phyloP scores from a whole-genome alignment of 2,329 filamentous ascomycete species.

The Dactylellina leptospora region DNA sequence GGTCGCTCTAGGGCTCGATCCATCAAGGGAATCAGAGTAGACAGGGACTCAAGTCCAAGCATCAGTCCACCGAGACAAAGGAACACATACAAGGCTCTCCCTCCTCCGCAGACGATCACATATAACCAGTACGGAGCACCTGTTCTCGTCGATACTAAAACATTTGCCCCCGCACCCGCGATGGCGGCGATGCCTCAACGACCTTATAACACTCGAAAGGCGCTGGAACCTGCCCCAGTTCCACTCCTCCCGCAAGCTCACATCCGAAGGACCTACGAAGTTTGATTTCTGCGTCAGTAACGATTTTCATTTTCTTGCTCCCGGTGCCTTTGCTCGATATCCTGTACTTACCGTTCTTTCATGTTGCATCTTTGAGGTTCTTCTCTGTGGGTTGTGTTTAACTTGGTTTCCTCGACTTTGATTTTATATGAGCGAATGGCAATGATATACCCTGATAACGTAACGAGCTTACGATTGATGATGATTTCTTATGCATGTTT shows the following conservation, averaged over 20 bases:
- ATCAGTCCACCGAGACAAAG: slow-evolving; percentile 13
- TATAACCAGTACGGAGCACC: slow-evolving; percentile 47
- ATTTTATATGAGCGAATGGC: too few relatives aligned
- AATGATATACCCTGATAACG: too few relatives aligned
- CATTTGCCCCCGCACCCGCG: slow-evolving; percentile 35
- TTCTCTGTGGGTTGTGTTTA: too few relatives aligned
- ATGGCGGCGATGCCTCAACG: slow-evolving; percentile 27
- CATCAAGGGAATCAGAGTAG: slow-evolving; percentile 24
- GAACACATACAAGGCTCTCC: slow-evolving; percentile 33
- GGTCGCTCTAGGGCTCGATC: slow-evolving; percentile 30
- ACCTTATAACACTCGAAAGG: slow-evolving; percentile 13
- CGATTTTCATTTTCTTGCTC: background rate
- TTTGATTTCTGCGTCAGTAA: background rate
- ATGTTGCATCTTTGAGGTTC: too few relatives aligned
- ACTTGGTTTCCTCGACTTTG: too few relatives aligned
- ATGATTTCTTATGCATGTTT: too few relatives aligned
- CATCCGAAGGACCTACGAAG: slow-evolving; percentile 21
- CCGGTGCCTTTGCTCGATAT: background rate
- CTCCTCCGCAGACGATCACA: slow-evolving; percentile 29
- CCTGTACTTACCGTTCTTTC: background rate
- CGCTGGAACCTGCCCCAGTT: slow-evolving; percentile 32
- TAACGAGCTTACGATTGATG: too few relatives aligned
- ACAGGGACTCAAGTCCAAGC: slow-evolving; percentile 7
- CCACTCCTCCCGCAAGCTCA: slow-evolving; percentile 19
- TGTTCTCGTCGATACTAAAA: slow-evolving; percentile 37